Evolutionary conservation across 495 filamentous ascomycete genomes (phyloP), one percentile per base, ranked within the genome.

Genomic region (Cercophora samala): DNA sequence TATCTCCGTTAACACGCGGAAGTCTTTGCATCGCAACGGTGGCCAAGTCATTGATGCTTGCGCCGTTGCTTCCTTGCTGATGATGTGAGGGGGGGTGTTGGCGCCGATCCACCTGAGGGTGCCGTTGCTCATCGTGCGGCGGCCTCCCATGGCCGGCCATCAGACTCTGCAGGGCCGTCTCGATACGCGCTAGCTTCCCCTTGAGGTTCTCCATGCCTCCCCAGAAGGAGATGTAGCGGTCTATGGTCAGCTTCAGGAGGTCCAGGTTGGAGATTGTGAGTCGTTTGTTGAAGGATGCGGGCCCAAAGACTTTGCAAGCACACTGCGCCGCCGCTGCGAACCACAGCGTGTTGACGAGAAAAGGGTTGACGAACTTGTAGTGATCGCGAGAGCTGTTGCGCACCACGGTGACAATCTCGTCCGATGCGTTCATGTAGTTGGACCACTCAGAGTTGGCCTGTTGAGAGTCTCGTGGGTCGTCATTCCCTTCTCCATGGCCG

Each of bases 281-380:
- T n/a, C 63, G 51, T 63, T 60, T 63, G 54, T 64, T 68, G 63
- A 67, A 60, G 0, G 63, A 63, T 5, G 65, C 1, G 2, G 69
- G 69, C 1, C 69, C 66, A 59, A 68, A 68, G 5, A 71, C 69
- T 18, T 68, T 68, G 22, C 64, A 65, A 0, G 74, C 66, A 15
- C 73, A 56, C 63, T 77, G 75, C 17, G 69, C 69, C 4, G 75
- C 69, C 0, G 75, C 65, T 11, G 73, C 71, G 37, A 77, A 70
- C 75, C 75, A 77, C 0, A 77, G 64, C n/a, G 72, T 75, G 63
- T 70, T 77, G 17, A 66, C 61, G 6, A 77, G 66, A 55, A 75
- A 77, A 19, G 73, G 73, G 61, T 74, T 75, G 55, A 77, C 70
- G 53, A 68, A 72, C n/a, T 64, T 25, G 37, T 69, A 63, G 58